Base-by-base conservation (phyloP, 352 stramenopile species). In the Globisporangium nodosum region DNA sequence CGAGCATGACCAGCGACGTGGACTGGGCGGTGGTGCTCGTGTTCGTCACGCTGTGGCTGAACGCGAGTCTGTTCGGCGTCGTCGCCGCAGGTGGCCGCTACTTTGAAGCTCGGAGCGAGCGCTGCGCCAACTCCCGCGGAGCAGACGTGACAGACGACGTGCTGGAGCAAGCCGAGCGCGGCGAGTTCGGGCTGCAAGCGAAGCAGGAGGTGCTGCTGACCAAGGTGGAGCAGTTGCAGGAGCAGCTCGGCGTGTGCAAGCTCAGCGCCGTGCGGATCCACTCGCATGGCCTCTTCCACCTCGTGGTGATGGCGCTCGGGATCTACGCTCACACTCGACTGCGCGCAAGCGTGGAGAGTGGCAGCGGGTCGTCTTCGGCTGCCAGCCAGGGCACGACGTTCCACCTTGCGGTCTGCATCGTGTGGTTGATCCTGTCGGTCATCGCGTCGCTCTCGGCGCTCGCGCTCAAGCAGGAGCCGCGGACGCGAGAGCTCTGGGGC, bases 131-230 rank as follows among this genome's bases (percentile, higher is more conserved):
- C 11, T 69, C 66, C 3, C 66, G 70, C 9, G 68, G 69, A 9
- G 9, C 7, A 15, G 67, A 83, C 27, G 47, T 88, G 3, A 73
- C 70, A 0, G 69, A 81, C 31, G 69, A 87, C 12, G 61, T 86
- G 8, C 60, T 90, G 16, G 69, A 78, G 20, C 73, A 86, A 18
- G 80, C 80, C 0, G 77, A 90, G 30, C 66, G 75, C 12, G 80
- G 80, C 7, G 77, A 90, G 52, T 88, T 90, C 39, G 77, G 80
- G 0, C 66, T 90, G 6, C 78, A 85, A 65, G 80, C 77, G n/a
- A 83, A 87, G 48, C 66, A 60, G 9, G 80, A 87, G 58, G 77
- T 77, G 35, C 60, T 85, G 15, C 60, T 69, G 49, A 74, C 69
- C 1, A 76, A 79, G 12, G 76, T 90, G 21, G 80, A 87, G 63